These are phyloP conservation scores for Haplosporangium gracile DNA, from an alignment of 192 early-diverging fungal species.

Conservation along the genomic window DNA sequence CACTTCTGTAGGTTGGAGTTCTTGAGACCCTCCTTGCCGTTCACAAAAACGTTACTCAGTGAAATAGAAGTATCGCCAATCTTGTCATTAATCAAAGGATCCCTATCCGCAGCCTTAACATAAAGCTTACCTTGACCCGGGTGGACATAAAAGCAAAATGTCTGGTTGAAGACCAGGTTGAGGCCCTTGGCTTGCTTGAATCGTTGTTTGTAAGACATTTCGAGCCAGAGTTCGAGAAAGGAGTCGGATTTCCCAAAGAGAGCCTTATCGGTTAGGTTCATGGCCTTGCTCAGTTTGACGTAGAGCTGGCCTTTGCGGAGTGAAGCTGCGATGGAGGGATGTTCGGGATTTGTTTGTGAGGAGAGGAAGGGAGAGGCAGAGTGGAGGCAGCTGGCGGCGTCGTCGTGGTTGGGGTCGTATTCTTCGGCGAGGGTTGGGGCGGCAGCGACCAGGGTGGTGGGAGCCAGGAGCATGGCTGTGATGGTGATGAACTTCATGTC, in stretches of 20 bases:
- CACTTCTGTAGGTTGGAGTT: slow-evolving; percentile 48
- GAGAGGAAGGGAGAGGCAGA: not conserved
- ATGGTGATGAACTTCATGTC: not conserved
- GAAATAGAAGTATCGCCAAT: slow-evolving; percentile 40
- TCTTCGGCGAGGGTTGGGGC: not conserved
- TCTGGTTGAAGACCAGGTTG: slow-evolving; percentile 28
- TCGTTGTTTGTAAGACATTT: slow-evolving; percentile 29
- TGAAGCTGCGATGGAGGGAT: not conserved
- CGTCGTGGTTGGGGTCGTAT: not conserved
- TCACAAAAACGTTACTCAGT: slow-evolving; percentile 35
- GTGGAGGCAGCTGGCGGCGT: not conserved
- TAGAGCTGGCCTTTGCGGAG: slow-evolving; percentile 20
- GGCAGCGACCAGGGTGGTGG: not conserved
- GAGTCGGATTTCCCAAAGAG: slow-evolving; percentile 17
- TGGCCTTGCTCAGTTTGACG: slow-evolving; percentile 35
- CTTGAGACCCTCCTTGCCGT: slow-evolving; percentile 19
- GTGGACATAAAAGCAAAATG: slow-evolving; percentile 38
- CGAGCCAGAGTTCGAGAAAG: slow-evolving; percentile 46
- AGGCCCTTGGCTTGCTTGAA: slow-evolving; percentile 36
- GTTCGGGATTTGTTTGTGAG: not conserved
- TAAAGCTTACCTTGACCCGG: slow-evolving; percentile 48
- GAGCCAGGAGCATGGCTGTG: not conserved
- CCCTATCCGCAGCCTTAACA: slow-evolving; percentile 48
- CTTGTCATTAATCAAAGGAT: slow-evolving; percentile 47
- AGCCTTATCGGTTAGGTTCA: slow-evolving; percentile 17